These are phyloP conservation scores for Termitomyces sp. DNA, from an alignment of 768 basidiomycete species.

Conservation along the genomic window DNA sequence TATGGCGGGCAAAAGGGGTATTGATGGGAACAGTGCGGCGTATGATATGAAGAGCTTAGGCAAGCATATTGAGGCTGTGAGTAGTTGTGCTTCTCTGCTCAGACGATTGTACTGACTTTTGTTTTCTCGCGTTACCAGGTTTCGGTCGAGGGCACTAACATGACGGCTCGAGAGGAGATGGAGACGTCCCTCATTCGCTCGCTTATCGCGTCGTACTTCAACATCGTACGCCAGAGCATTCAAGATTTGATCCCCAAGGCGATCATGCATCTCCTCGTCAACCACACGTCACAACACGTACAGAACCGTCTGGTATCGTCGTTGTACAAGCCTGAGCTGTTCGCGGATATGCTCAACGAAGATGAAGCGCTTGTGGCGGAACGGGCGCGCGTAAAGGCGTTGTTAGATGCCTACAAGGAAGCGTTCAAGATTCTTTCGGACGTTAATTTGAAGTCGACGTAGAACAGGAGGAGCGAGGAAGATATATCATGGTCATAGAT, in stretches of 20 bases:
- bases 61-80: conserved; percentile 94
- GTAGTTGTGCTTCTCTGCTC: conserved; percentile 24
- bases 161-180: conserved; percentile 90
- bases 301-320: conserved; percentile 94
- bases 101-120: no score
- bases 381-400: conserved; percentile 85
- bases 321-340: conserved; percentile 92
- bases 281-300: conserved; percentile 92
- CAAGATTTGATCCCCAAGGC: conserved; percentile 97
- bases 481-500: conserved; percentile 13
- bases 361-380: conserved; percentile 95
- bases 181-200: conserved; percentile 93
- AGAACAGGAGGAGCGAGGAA: conserved; percentile 10
- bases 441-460: conserved; percentile 67
- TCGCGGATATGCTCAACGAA: conserved; percentile 87
- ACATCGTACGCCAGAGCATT: conserved; percentile 93
- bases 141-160: conserved; percentile 52
- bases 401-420: conserved; percentile 94
- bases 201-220: conserved; percentile 92
- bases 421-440: conserved; percentile 86
- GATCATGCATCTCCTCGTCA: conserved; percentile 97
- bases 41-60: conserved; percentile 99
- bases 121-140: no score
- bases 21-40: conserved; percentile 78
- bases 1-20: conserved; percentile 56